Percentiles rank a stretch among this genome's conserved stretches.
Conservation (phyloP, 257 asterid genomes). For the Penstemon barbatus region DNA sequence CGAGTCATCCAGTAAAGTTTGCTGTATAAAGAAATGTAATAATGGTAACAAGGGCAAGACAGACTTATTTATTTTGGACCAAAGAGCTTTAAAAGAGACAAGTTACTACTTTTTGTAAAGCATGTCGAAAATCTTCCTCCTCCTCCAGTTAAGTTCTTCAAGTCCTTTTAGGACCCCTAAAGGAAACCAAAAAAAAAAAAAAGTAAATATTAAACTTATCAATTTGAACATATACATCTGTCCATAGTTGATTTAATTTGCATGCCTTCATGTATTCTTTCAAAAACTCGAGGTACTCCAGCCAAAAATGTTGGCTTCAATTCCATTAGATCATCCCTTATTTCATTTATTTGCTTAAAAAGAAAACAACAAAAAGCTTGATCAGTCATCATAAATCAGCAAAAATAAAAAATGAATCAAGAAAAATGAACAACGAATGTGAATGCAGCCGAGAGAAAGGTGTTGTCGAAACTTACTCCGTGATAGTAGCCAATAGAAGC, state of each 20-base stretch:
- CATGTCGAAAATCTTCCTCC: conserved; percentile 70
- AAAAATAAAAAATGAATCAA: too few relatives aligned
- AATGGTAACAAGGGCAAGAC: conserved; percentile 10
- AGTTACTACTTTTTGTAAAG: conserved; percentile 69
- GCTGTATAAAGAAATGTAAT: conserved; percentile 48
- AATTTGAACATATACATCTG: conserved; percentile 1
- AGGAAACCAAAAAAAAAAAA: conserved; percentile 6
- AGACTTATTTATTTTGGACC: conserved; percentile 7
- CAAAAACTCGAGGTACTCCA: conserved; percentile 90
- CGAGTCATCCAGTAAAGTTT: conserved; percentile 87
- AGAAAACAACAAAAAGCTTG: conserved; percentile 16
- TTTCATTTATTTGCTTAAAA: conserved; percentile 75
- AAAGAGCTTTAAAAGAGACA: conserved; percentile 1
- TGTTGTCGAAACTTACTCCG: conserved; percentile 55
- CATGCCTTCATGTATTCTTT: conserved; percentile 85
- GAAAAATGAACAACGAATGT: background rate
- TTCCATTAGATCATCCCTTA: conserved; percentile 74
- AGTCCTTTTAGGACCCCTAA: conserved; percentile 84
- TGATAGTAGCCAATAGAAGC: conserved; percentile 98
- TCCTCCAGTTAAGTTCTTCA: conserved; percentile 80
- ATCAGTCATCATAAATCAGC: conserved; percentile 19
- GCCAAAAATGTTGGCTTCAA: conserved; percentile 94
- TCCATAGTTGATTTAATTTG: background rate
- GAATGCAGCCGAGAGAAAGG: conserved; percentile 1
- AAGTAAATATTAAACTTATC: background rate